Evolutionary conservation across 2,329 filamentous ascomycete genomes (phyloP).

Genomic region (Nemania diffusa): DNA sequence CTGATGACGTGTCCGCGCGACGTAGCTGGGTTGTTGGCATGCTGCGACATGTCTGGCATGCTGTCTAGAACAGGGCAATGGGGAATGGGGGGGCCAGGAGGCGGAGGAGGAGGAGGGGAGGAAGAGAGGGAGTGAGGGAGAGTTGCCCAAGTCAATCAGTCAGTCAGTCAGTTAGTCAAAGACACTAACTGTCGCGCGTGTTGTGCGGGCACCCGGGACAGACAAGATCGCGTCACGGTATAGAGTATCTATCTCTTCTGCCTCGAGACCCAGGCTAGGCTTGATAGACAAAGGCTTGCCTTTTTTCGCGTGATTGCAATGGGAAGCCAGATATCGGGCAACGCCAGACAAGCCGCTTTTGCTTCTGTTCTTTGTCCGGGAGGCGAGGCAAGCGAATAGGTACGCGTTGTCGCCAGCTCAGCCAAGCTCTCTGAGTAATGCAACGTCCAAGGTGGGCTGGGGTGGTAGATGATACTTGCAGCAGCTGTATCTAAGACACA

Average conservation of each 20-base stretch:
- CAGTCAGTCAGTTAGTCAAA: conserved; percentile 9
- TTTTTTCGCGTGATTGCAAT: conserved; percentile 9
- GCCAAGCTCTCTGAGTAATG: conserved; percentile 27
- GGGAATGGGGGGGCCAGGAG: neutral
- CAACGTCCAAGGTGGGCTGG: conserved; percentile 17
- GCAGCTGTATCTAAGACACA: conserved; percentile 15
- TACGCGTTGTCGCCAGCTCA: conserved; percentile 35
- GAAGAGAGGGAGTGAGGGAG: neutral
- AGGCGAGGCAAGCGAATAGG: conserved; percentile 31
- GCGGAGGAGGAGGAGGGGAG: neutral
- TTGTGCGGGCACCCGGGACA: conserved; percentile 15
- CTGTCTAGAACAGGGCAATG: conserved; percentile 26
- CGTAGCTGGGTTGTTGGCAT: conserved; percentile 18
- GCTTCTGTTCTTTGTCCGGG: conserved; percentile 23
- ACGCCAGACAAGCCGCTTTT: conserved; percentile 1
- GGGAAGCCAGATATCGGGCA: neutral
- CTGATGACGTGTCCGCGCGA: conserved; percentile 21
- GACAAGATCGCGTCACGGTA: conserved; percentile 32
- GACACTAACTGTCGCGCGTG: conserved; percentile 29
- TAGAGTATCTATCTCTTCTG: neutral
- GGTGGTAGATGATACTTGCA: conserved; percentile 16
- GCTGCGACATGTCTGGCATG: conserved; percentile 41
- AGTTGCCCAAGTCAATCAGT: conserved; percentile 9
- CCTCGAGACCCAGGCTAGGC: neutral
- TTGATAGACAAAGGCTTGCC: neutral